Percentiles rank a stretch among this genome's conserved stretches.
phyloP scores from a whole-genome alignment of 2,329 filamentous ascomycete genomes.

The Pyrenophora seminiperda region DNA sequence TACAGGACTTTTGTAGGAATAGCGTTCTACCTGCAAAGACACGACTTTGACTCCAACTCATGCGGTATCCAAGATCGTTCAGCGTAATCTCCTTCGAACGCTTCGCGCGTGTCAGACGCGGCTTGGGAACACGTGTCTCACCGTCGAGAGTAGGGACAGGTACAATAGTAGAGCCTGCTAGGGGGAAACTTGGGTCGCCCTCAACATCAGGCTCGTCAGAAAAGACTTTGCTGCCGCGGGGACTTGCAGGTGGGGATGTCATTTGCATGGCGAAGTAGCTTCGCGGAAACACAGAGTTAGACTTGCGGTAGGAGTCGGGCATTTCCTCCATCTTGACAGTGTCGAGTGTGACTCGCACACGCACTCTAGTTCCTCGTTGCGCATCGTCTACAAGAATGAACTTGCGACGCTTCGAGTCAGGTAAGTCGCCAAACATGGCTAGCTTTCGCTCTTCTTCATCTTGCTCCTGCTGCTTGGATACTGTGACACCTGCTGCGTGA shows the following conservation, averaged over 20 bases:
- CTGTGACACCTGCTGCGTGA: slow-evolving; percentile 50
- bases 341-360: slow-evolving; percentile 91
- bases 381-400: slow-evolving; percentile 95
- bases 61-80: slow-evolving; percentile 90
- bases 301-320: slow-evolving; percentile 90
- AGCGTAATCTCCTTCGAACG: slow-evolving; percentile 84
- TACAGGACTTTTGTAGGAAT: slow-evolving; percentile 89
- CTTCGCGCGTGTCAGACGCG: slow-evolving; percentile 70
- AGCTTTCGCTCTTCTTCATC: slow-evolving; percentile 65
- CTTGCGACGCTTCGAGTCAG: slow-evolving; percentile 89
- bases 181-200: slow-evolving; percentile 52
- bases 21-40: slow-evolving; percentile 85
- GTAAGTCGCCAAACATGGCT: slow-evolving; percentile 83
- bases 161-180: slow-evolving; percentile 55
- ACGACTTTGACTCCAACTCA: slow-evolving; percentile 95
- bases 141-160: slow-evolving; percentile 64
- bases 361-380: slow-evolving; percentile 73
- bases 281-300: slow-evolving; percentile 85
- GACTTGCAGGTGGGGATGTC: slow-evolving; percentile 80
- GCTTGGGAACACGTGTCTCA: slow-evolving; percentile 76
- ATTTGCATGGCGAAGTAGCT: slow-evolving; percentile 94
- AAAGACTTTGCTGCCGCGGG: slow-evolving; percentile 76
- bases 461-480: slow-evolving; percentile 56
- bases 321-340: slow-evolving; percentile 94
- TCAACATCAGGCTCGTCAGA: slow-evolving; percentile 59